Conservation (phyloP, 345 rosid genomes). For the Ceriops tagal region DNA sequence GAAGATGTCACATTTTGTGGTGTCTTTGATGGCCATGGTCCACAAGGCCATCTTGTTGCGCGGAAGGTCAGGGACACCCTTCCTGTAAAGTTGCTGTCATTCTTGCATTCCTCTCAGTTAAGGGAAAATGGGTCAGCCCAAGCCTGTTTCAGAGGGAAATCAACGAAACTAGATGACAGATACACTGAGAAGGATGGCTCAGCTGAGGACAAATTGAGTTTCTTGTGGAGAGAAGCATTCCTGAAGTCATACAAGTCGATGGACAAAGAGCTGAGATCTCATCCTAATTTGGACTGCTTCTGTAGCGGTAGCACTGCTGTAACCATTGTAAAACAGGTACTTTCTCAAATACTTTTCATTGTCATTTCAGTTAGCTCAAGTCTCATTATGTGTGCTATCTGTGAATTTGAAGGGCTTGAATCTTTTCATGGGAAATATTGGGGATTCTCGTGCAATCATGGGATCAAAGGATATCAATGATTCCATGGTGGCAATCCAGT, state of each 20-base stretch:
- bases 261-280: slow-evolving; percentile 95
- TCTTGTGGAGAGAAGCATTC: slow-evolving; percentile 86
- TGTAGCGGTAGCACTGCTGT: slow-evolving; percentile 99
- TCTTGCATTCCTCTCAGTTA: slow-evolving; percentile 47
- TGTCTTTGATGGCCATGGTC: slow-evolving; percentile 99
- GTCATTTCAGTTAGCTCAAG: slow-evolving; percentile 10
- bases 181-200: slow-evolving; percentile 50
- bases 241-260: slow-evolving; percentile 84
- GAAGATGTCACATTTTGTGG: slow-evolving; percentile 92
- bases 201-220: slow-evolving; percentile 45
- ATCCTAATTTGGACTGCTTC: slow-evolving; percentile 95
- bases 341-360: background rate
- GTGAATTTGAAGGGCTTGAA: slow-evolving; percentile 63
- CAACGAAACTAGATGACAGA: slow-evolving; percentile 44
- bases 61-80: slow-evolving; percentile 90
- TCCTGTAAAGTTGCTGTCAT: slow-evolving; percentile 71
- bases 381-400: slow-evolving; percentile 13
- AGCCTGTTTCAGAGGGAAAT: slow-evolving; percentile 47
- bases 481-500: slow-evolving; percentile 81
- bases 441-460: slow-evolving; percentile 96
- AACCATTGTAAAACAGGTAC: slow-evolving; percentile 85
- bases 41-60: slow-evolving; percentile 96
- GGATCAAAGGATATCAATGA: slow-evolving; percentile 78
- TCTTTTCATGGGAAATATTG: slow-evolving; percentile 93
- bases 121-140: slow-evolving; percentile 47